These are phyloP conservation scores for Erodium maritimum DNA, from an alignment of 345 rosid species.

Conservation along the genomic window DNA sequence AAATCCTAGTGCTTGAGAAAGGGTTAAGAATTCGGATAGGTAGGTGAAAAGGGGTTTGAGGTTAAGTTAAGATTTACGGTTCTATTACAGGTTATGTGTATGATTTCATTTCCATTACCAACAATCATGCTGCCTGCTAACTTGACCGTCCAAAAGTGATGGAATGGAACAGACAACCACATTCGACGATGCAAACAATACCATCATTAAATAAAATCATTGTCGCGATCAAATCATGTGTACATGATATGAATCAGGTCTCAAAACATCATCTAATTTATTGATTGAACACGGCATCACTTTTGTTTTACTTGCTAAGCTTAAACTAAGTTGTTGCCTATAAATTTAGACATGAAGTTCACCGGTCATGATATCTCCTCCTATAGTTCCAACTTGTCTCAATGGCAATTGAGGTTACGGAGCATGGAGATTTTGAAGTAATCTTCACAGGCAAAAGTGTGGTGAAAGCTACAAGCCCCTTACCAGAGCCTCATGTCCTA, in stretches of 20 bases:
- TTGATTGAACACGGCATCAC: background rate
- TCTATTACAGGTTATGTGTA: too few species aligned
- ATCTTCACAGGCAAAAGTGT: slow-evolving; percentile 24
- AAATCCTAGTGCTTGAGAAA: too few species aligned
- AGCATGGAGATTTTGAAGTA: slow-evolving; percentile 25
- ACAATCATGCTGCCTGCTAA: slow-evolving; percentile 19
- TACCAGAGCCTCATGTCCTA: slow-evolving; percentile 17
- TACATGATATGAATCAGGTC: background rate
- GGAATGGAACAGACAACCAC: background rate
- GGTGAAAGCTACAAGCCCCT: slow-evolving; percentile 33
- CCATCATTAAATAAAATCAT: background rate
- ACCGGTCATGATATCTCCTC: background rate
- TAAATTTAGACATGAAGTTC: background rate
- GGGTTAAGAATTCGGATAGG: too few species aligned
- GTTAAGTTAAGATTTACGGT: too few species aligned
- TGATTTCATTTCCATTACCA: too few species aligned
- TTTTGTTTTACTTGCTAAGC: background rate
- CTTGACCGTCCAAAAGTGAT: slow-evolving; percentile 2
- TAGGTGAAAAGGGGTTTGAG: too few species aligned
- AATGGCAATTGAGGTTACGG: slow-evolving; percentile 13
- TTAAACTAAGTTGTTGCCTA: background rate
- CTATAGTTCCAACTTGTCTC: too few species aligned
- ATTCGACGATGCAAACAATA: background rate
- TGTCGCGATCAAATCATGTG: too few species aligned
- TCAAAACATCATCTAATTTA: background rate